Evolutionary conservation across 148 eudicot genomes (phyloP).

Genomic region (Rhododendron mucronatum): DNA sequence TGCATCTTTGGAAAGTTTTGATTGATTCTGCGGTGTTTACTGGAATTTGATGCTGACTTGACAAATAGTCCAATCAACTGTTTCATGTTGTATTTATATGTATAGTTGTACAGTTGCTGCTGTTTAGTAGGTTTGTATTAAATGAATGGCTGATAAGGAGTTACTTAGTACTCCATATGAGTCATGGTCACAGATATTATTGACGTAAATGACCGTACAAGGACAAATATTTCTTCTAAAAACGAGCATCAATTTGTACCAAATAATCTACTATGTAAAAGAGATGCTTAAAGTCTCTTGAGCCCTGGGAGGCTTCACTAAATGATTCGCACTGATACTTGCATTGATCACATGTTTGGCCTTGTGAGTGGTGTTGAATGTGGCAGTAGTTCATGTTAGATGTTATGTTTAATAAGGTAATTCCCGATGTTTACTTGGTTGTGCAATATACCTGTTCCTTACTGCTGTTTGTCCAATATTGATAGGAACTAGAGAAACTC

Average conservation of each 20-base stretch:
- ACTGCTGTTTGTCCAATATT: background rate
- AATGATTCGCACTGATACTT: background rate
- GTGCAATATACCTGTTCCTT: conserved; percentile 3
- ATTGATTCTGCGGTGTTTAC: background rate
- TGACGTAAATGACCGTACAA: background rate
- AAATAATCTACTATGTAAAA: background rate
- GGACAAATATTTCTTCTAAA: background rate
- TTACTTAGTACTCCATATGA: background rate
- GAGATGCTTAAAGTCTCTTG: background rate
- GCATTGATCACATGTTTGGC: background rate
- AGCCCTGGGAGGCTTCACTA: background rate
- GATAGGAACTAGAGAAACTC: conserved; percentile 73
- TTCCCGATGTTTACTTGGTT: background rate
- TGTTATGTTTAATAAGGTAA: background rate
- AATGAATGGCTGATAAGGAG: background rate
- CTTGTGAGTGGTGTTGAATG: background rate
- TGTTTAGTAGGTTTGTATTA: background rate
- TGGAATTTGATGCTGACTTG: background rate
- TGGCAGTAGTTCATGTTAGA: background rate
- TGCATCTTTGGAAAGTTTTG: background rate
- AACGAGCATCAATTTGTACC: background rate
- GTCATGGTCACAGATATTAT: background rate
- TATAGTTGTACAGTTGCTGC: background rate
- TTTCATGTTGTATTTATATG: background rate
- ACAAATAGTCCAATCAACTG: background rate